Base-by-base conservation (phyloP, 208 protist species). In the Wallacemonas sp. region DNA sequence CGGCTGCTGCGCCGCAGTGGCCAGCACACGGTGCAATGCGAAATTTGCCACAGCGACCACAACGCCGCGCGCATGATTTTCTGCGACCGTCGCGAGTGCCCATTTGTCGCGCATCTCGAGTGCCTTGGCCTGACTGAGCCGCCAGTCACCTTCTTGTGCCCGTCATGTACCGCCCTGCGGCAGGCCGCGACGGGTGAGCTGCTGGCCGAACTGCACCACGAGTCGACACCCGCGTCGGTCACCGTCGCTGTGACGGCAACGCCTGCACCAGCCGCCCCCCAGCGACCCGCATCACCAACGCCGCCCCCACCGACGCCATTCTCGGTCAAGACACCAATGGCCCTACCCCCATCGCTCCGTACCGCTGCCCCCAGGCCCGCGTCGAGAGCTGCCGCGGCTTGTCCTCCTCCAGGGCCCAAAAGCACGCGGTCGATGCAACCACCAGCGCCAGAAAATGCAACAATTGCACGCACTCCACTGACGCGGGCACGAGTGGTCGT, bases 61-160 rank as follows among this genome's bases (percentile, higher is more conserved):
- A 93, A 92, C 65, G 84, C 82, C 2, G 63, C 80, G 2, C 69
- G 81, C 14, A 93, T 96, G 71, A 91, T 96, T 49, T 85, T 94
- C 52, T 96, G 90, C 56, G 90, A 96, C 60, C 78, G 83, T 0
- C 80, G 87, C 1, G 65, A 91, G 39, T 96, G 90, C 72, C 38
- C 68, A 3, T 94, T 83, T 57, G 74, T 76, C 16, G 90, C 83
- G 0, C 90, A 96, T 62, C 60, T 94, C 2, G 83, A 91, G 54
- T 96, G 90, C 47, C 62, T 96, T 27, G 47, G 70, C 30, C 38
- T 93, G 21, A 47, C 61, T 21, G 83, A 93, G 38, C 70, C 78
- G 3, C 90, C 90, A 0, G 8, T 81, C 16, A 92, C 83, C 16
- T 96, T 88, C 74, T 57, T 92, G 4, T 96, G 90, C 65, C 27